These are phyloP conservation scores for Nyssa sinensis DNA, from an alignment of 148 eudicot genomes.

Conservation along the genomic window DNA sequence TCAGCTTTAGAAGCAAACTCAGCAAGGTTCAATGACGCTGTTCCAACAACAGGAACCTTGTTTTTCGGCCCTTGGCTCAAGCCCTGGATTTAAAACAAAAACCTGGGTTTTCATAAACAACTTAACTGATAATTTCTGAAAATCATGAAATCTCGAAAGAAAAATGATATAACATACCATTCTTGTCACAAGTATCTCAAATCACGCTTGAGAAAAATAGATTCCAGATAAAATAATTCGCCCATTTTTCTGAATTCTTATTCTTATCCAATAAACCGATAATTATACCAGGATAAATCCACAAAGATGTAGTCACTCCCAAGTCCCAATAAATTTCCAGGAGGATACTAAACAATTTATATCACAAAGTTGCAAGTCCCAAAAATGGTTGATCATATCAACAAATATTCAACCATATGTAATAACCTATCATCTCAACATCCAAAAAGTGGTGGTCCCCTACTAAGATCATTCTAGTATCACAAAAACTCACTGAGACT, in stretches of 20 bases:
- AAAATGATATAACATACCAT: not conserved
- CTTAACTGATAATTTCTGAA: not conserved
- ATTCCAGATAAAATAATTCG: not conserved
- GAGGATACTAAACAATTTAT: not conserved
- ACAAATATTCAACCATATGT: not conserved
- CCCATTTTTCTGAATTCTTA: too few relatives aligned
- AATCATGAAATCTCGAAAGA: not conserved
- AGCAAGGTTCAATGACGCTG: conserved; percentile 73
- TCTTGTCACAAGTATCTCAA: not conserved
- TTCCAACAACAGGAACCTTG: conserved; percentile 53
- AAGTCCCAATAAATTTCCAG: too few relatives aligned
- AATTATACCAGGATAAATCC: too few relatives aligned
- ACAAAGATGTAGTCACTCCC: not conserved
- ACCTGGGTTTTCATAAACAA: not conserved
- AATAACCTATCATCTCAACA: not conserved
- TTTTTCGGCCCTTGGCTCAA: conserved; percentile 55
- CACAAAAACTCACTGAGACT: too few relatives aligned
- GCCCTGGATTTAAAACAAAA: conserved; percentile 39
- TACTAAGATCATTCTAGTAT: not conserved
- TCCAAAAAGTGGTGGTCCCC: not conserved
- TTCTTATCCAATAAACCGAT: not conserved
- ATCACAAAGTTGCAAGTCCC: not conserved
- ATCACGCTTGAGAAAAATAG: not conserved
- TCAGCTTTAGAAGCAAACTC: conserved; percentile 71
- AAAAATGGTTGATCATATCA: too few relatives aligned